Evolutionary conservation across 1,284 basidiomycete genomes (phyloP), one percentile per base, ranked within the genome.

Genomic region (Boletus chippewaensis): DNA sequence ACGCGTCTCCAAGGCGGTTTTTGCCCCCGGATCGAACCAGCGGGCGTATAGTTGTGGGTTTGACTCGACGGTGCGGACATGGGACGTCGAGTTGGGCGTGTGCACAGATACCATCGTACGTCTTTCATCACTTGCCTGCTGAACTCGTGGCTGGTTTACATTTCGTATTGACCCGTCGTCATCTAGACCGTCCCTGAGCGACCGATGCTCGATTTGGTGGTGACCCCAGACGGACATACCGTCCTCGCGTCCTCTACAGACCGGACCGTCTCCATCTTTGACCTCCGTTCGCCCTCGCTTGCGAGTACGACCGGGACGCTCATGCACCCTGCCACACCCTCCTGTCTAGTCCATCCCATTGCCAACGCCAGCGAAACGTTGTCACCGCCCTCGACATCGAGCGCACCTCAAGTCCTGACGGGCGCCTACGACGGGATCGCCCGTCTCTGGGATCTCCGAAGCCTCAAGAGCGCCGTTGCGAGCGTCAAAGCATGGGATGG

Each of bases 381-480:
- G 22, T 22, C n/a, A 3, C 0, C 16, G 5, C 22, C 22, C 3
- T 5, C 38, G n/a, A 20, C 6, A 2, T 1, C 16, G 26, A 35
- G 29, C 6, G 32, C 39, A 9, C 26, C 35, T 0, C 88, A 91
- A 57, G 74, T 94, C 16, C 75, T 87, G 8, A 87, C 82, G 1
- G 93, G 90, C 2, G 83, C 85, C 0, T 93, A 94, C 64, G 89
- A 93, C 55, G 90, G 91, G 32, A 72, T 22, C 22, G 22, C 83
- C 1, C 78, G 91, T 24, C 72, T 96, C 16, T 96, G 92, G 92
- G 94, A 97, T 67, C 70, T 92, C 26, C 76, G 92, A 1, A 88
- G 84, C 59, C 71, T 74, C 15, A 80, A 80, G 59, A 68, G 73
- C 10, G 77, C 84, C 1, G 72, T 90, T 22, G 22, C 22, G 22